phyloP scores from a whole-genome alignment of 129 eudicot species.

The Chrysanthemum lavandulifolium region DNA sequence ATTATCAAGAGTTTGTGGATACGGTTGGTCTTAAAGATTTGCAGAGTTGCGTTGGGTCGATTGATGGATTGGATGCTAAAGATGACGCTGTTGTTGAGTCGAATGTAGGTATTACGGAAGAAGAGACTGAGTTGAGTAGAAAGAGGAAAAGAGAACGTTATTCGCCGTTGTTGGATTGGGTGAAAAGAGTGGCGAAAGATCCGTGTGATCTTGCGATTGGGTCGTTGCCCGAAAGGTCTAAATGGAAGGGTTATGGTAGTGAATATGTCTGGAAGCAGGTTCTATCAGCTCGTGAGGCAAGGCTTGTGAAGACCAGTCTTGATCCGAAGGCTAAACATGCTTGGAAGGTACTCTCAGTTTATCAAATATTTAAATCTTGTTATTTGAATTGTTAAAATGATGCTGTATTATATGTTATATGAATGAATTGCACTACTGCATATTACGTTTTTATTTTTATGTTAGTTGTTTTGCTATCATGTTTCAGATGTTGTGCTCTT shows the following conservation, averaged over 20 bases:
- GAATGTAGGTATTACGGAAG: slow-evolving; percentile 8
- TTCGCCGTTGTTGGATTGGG: slow-evolving; percentile 58
- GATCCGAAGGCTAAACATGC: slow-evolving; percentile 36
- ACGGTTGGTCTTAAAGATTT: slow-evolving; percentile 18
- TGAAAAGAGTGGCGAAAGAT: slow-evolving; percentile 59
- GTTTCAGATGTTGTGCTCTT: no score
- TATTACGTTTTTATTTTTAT: slow-evolving; percentile 1
- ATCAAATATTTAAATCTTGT: not conserved
- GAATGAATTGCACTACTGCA: not conserved
- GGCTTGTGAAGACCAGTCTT: slow-evolving; percentile 44
- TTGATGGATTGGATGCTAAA: slow-evolving; percentile 26
- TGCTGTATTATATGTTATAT: slow-evolving; percentile 4
- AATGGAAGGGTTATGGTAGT: slow-evolving; percentile 62
- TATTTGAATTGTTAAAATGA: slow-evolving; percentile 11
- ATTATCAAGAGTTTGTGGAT: slow-evolving; percentile 23
- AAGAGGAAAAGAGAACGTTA: slow-evolving; percentile 66
- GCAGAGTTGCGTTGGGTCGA: slow-evolving; percentile 27
- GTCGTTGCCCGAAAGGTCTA: slow-evolving; percentile 59
- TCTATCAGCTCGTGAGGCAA: slow-evolving; percentile 61
- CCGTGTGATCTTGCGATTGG: slow-evolving; percentile 70
- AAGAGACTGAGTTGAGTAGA: slow-evolving; percentile 39
- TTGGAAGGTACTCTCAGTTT: slow-evolving; percentile 48
- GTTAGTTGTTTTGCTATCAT: no score
- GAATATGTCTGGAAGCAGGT: slow-evolving; percentile 71
- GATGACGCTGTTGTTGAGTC: slow-evolving; percentile 28